These are phyloP conservation scores for Phlyctochytrium bullatum DNA, from an alignment of 192 early-diverging fungal species.

Conservation along the genomic window DNA sequence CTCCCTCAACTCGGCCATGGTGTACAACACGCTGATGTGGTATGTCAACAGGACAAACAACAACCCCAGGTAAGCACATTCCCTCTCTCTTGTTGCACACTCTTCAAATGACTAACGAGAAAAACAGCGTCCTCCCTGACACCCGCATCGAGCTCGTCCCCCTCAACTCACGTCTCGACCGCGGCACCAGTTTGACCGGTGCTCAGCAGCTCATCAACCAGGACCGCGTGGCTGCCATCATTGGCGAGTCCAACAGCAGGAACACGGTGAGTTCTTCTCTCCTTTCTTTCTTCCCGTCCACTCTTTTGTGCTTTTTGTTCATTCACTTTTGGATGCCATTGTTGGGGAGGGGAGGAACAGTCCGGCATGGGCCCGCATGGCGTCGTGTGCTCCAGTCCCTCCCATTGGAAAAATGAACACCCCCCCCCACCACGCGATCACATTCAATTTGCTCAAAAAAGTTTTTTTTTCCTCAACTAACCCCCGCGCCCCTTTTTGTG, in stretches of 20 bases:
- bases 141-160: conserved; percentile 3
- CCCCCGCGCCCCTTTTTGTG: no score
- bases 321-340: no score
- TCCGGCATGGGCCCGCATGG: no score
- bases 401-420: no score
- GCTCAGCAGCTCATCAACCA: background rate
- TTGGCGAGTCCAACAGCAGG: background rate
- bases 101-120: background rate
- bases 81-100: background rate
- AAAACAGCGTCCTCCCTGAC: conserved; percentile 2
- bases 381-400: no score
- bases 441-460: no score
- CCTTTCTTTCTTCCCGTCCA: background rate
- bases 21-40: background rate
- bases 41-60: conserved; percentile 4
- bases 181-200: background rate
- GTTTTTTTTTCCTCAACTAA: no score
- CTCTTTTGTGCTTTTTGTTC: no score
- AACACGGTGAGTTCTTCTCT: conserved; percentile 2
- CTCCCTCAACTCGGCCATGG: background rate
- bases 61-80: background rate
- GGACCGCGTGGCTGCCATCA: background rate
- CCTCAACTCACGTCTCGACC: background rate
- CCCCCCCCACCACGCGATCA: no score
- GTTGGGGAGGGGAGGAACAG: no score